These are phyloP conservation scores for Pyricularia sp. DNA, from an alignment of 2,329 filamentous ascomycete species.

Conservation along the genomic window DNA sequence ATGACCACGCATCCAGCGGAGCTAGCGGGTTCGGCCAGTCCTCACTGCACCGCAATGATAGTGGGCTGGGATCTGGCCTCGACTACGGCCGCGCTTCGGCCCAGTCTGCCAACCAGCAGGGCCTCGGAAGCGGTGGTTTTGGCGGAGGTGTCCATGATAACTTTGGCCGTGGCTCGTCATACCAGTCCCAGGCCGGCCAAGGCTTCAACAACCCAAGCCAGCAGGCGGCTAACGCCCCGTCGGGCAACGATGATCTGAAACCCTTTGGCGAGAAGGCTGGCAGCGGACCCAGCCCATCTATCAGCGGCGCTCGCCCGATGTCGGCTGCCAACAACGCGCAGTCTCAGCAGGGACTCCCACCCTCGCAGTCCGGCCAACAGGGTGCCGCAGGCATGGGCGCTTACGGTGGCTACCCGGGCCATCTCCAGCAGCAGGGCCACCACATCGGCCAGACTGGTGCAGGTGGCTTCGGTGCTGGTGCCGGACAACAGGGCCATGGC, in stretches of 20 bases:
- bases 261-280: slow-evolving; percentile 48
- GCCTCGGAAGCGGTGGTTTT: slow-evolving; percentile 40
- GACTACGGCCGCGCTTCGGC: slow-evolving; percentile 44
- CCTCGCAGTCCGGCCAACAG: slow-evolving; percentile 43
- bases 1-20: slow-evolving; percentile 46
- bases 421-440: slow-evolving; percentile 31
- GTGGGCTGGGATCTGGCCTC: slow-evolving; percentile 38
- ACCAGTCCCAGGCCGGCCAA: slow-evolving; percentile 46
- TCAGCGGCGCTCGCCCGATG: slow-evolving; percentile 45
- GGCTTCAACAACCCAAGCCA: slow-evolving; percentile 39
- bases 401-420: slow-evolving; percentile 47
- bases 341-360: slow-evolving; percentile 44
- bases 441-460: slow-evolving; percentile 37
- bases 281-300: slow-evolving; percentile 46
- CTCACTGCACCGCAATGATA: slow-evolving; percentile 41
- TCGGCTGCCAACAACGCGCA: slow-evolving; percentile 46
- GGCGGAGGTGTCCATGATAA: slow-evolving; percentile 41
- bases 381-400: slow-evolving; percentile 32
- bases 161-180: slow-evolving; percentile 43
- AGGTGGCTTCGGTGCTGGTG: slow-evolving; percentile 44
- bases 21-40: slow-evolving; percentile 43
- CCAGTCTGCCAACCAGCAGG: slow-evolving; percentile 40
- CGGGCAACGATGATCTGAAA: slow-evolving; percentile 45
- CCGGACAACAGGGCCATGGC: slow-evolving; percentile 40
- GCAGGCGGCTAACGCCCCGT: slow-evolving; percentile 32